Conservation (phyloP, 768 basidiomycete species). For the Naganishia friedmannii region DNA sequence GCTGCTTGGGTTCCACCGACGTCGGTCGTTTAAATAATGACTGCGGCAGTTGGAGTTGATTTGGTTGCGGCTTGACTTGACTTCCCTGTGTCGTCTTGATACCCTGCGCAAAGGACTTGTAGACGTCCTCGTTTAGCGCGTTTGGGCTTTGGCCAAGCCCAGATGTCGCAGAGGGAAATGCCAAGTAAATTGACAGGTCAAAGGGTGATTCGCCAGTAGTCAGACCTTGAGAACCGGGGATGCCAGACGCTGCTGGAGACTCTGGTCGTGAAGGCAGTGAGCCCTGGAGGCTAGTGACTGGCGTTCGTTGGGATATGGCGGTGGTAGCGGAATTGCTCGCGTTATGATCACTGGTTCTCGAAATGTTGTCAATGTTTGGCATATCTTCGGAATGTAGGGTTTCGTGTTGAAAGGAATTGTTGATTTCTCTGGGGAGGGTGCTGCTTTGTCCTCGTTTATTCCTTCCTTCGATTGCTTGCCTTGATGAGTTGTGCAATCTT, state of each 20-base stretch:
- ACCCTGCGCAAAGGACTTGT: slow-evolving; percentile 41
- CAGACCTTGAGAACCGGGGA: neutral
- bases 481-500: neutral
- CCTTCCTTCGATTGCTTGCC: neutral
- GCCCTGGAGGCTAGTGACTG: neutral
- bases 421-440: neutral
- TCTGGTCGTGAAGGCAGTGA: neutral
- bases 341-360: slow-evolving; percentile 4
- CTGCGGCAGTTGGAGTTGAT: slow-evolving; percentile 25
- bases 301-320: neutral
- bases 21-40: slow-evolving; percentile 22
- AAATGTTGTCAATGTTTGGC: slow-evolving; percentile 14
- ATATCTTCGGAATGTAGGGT: neutral
- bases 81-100: slow-evolving; percentile 34
- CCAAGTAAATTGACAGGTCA: slow-evolving; percentile 30
- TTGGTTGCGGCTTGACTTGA: slow-evolving; percentile 26
- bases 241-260: slow-evolving; percentile 3
- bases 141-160: slow-evolving; percentile 13
- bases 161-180: slow-evolving; percentile 30
- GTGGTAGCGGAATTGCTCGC: slow-evolving; percentile 10
- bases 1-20: slow-evolving; percentile 23
- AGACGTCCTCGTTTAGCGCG: slow-evolving; percentile 25
- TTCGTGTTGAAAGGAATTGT: neutral
- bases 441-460: neutral
- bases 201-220: slow-evolving; percentile 29